These are phyloP conservation scores for Asterophora parasitica DNA, from an alignment of 768 basidiomycete genomes.

Conservation along the genomic window DNA sequence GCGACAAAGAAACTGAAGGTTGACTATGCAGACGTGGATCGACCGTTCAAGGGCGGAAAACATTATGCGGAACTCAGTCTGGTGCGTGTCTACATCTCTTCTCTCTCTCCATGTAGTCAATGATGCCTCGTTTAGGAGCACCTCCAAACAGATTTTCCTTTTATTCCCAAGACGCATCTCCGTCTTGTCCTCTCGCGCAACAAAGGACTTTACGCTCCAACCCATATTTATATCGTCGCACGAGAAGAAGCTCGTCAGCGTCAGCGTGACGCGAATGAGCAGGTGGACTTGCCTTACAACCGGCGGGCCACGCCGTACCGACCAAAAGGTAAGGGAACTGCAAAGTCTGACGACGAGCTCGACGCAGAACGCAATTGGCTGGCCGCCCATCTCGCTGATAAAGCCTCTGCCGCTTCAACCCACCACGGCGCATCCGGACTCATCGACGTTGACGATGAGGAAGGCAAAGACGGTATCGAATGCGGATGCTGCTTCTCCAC, in stretches of 20 bases:
- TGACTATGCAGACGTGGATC: slow-evolving; percentile 50
- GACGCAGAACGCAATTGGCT: slow-evolving; percentile 44
- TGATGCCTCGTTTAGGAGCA: no score
- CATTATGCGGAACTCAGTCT: slow-evolving; percentile 49
- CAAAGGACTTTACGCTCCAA: slow-evolving; percentile 58
- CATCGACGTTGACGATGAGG: slow-evolving; percentile 13
- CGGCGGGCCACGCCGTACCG: slow-evolving; percentile 26
- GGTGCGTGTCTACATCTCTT: no score
- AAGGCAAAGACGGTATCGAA: slow-evolving; percentile 60
- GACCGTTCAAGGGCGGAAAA: slow-evolving; percentile 36
- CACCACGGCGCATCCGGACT: slow-evolving; percentile 23
- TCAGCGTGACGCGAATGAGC: slow-evolving; percentile 10
- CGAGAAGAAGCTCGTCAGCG: slow-evolving; percentile 26
- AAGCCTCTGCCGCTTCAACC: slow-evolving; percentile 16
- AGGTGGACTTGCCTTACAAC: slow-evolving; percentile 30
- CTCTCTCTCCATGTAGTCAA: no score
- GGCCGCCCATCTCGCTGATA: slow-evolving; percentile 21
- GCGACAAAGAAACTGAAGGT: slow-evolving; percentile 36
- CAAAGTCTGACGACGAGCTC: slow-evolving; percentile 40
- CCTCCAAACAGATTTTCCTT: slow-evolving; percentile 53
- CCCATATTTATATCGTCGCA: slow-evolving; percentile 45
- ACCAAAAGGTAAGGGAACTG: slow-evolving; percentile 23
- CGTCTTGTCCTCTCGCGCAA: slow-evolving; percentile 34
- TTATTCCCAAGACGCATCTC: slow-evolving; percentile 51
- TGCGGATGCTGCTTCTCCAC: slow-evolving; percentile 84